Evolutionary conservation across 2,329 filamentous ascomycete species (phyloP).

Genomic region (Exserohilum rostratum): DNA sequence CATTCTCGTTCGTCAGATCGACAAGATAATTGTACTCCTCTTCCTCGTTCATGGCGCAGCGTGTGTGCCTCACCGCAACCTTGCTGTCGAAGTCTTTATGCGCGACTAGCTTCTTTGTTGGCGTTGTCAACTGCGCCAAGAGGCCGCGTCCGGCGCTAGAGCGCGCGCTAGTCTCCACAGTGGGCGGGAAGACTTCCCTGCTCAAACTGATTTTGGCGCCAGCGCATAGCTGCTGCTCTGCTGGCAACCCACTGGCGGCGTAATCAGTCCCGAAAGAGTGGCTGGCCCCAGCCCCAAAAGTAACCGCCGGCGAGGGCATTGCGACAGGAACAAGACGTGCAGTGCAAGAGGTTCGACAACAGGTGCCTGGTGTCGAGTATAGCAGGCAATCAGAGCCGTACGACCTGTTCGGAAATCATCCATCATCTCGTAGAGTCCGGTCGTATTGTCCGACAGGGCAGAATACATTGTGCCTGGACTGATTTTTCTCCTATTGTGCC

Average conservation of each 20-base stretch:
- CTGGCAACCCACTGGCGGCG: background rate
- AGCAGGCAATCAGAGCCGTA: too few relatives aligned
- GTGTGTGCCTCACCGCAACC: slow-evolving; percentile 10
- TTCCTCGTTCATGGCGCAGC: slow-evolving; percentile 1
- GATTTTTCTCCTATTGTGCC: too few relatives aligned
- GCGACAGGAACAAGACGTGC: too few relatives aligned
- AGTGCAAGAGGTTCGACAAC: too few relatives aligned
- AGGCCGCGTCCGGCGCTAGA: slow-evolving; percentile 8
- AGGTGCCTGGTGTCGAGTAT: too few relatives aligned
- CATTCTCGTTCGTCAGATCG: background rate
- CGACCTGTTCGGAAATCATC: too few relatives aligned
- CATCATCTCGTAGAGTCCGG: too few relatives aligned
- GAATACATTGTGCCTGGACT: too few relatives aligned
- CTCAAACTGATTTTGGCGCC: slow-evolving; percentile 11
- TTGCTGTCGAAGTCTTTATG: slow-evolving; percentile 4
- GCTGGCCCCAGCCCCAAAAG: background rate
- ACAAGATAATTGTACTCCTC: slow-evolving; percentile 1
- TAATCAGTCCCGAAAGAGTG: background rate
- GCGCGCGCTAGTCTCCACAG: slow-evolving; percentile 2
- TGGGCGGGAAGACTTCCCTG: slow-evolving; percentile 5
- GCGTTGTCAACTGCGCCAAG: slow-evolving; percentile 8
- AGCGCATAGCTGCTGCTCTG: slow-evolving; percentile 2
- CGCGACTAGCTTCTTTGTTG: slow-evolving; percentile 16
- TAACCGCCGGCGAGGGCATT: too few relatives aligned
- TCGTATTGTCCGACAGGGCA: too few relatives aligned